These are phyloP conservation scores for Viola pubescens DNA, from an alignment of 441 rosid genomes.

Conservation along the genomic window DNA sequence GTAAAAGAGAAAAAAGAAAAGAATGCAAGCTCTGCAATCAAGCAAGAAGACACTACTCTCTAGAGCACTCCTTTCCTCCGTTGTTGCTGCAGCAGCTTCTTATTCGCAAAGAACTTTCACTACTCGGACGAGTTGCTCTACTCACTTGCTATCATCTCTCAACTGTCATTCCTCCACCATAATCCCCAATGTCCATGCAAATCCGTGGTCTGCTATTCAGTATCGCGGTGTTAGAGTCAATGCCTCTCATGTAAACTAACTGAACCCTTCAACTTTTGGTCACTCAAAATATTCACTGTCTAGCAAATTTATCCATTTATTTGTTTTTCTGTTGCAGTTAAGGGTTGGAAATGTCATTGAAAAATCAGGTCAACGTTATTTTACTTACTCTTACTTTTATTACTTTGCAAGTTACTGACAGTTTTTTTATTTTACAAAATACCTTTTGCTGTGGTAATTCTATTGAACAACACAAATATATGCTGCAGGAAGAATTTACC, in stretches of 20 bases:
- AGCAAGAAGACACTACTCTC: conserved; percentile 19
- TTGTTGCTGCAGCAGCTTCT: conserved; percentile 7
- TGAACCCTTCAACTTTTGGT: no score
- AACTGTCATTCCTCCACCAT: conserved; percentile 5
- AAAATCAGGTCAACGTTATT: conserved; percentile 50
- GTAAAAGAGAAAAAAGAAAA: not conserved
- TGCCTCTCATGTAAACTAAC: no score
- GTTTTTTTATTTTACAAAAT: not conserved
- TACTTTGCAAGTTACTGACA: not conserved
- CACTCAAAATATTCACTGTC: not conserved
- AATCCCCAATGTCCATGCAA: not conserved
- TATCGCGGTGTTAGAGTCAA: conserved; percentile 22
- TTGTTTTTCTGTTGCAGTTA: conserved; percentile 36
- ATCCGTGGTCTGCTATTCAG: conserved; percentile 48
- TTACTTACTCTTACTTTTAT: not conserved
- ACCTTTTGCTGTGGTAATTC: not conserved
- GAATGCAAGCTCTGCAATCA: conserved; percentile 28
- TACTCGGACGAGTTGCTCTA: conserved; percentile 12
- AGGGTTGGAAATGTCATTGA: conserved; percentile 83
- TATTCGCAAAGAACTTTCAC: conserved; percentile 6
- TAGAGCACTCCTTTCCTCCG: conserved; percentile 20
- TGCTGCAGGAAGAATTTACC: conserved; percentile 60
- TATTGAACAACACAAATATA: not conserved
- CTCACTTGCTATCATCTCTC: conserved; percentile 13
- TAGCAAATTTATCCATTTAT: not conserved